Evolutionary conservation across 208 protist species (phyloP), one percentile per base, ranked within the genome.

Genomic region (Herpetomonas tarakana): DNA sequence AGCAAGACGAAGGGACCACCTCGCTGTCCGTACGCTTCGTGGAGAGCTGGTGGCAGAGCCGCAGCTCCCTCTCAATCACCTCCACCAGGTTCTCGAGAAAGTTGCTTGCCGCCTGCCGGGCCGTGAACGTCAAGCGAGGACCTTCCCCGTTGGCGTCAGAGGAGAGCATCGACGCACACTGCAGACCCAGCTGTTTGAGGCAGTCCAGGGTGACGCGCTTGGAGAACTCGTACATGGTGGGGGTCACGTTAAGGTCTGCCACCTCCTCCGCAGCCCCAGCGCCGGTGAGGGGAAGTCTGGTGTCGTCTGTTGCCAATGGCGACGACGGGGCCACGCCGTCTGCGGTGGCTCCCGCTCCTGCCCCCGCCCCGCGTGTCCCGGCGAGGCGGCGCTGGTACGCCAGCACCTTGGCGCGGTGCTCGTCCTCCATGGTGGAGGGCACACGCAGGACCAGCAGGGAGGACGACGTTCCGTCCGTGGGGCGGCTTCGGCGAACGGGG

Each of bases 181-280:
- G 68, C 45, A 83, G 25, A 41, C 66, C 72, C 22, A 88, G 58
- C 16, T 61, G 58, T 53, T 76, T 81, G 7, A 88, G 57, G 30
- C 64, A 70, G 7, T 58, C 65, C 19, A 80, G 63, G n/a, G 71
- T 68, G 35, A 62, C 59, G 29, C 69, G 62, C 27, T 71, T 52
- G 1, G 68, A 65, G n/a, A 27, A 49, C 45, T 88, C 81, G 1
- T 53, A 22, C 24, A 45, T 27, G 18, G 76, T 79, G 16, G 38
- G 62, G 12, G 66, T 51, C n/a, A 76, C 26, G 1, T 56, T 41
- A 9, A 38, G 28, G 22, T 74, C 64, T 31, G 45, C 58, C 0
- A 45, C 31, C 27, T 72, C 71, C 22, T 74, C 60, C 27, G 67
- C 66, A n/a, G 24, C 52, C 19, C 9, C 0, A 9, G 30, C 22